Conservation (phyloP, 2,329 filamentous ascomycete species). For the Periconia digitata region DNA sequence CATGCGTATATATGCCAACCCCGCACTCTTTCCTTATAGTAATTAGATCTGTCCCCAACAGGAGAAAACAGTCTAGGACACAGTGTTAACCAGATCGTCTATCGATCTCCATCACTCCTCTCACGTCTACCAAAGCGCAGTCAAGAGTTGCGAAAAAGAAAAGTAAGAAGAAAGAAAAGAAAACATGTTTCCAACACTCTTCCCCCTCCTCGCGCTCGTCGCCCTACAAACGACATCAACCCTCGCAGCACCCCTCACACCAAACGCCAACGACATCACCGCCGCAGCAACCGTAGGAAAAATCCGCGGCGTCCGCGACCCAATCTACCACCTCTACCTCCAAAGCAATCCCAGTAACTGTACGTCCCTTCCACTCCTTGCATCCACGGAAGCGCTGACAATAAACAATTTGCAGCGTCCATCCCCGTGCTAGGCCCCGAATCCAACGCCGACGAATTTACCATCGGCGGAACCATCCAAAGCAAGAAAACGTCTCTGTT, state of each 20-base stretch:
- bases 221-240: background rate
- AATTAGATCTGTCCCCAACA: too few species aligned
- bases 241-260: too few species aligned
- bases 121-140: too few species aligned
- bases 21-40: too few species aligned
- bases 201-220: slow-evolving; percentile 13
- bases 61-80: too few species aligned
- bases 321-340: slow-evolving; percentile 57
- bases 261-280: slow-evolving; percentile 10
- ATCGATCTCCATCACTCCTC: too few species aligned
- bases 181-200: slow-evolving; percentile 7
- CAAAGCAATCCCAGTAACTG: slow-evolving; percentile 50
- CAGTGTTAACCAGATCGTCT: too few species aligned
- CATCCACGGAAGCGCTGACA: background rate
- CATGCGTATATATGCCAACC: too few species aligned
- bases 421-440: slow-evolving; percentile 57
- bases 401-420: slow-evolving; percentile 25
- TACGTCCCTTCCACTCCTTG: slow-evolving; percentile 14
- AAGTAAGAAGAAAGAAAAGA: background rate
- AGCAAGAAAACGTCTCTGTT: slow-evolving; percentile 52
- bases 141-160: too few species aligned
- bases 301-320: slow-evolving; percentile 53
- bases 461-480: slow-evolving; percentile 53
- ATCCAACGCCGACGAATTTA: slow-evolving; percentile 51
- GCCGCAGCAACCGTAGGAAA: slow-evolving; percentile 50